Conservation (phyloP, 2,329 filamentous ascomycete species). For the Penicillium sp. region DNA sequence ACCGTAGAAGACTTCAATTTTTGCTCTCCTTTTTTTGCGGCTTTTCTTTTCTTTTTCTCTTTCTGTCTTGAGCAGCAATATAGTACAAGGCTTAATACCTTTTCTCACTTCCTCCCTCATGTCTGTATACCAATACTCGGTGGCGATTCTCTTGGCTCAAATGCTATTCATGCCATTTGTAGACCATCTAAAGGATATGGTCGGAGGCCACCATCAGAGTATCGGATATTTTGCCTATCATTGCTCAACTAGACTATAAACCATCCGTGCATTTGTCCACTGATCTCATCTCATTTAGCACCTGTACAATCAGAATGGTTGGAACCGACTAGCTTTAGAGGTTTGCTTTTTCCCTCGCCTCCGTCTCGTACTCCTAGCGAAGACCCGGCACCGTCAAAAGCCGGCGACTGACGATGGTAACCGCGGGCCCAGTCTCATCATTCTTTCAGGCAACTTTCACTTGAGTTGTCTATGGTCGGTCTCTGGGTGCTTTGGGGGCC, state of each 20-base stretch:
- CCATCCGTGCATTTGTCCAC: not conserved
- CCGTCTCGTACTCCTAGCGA: not conserved
- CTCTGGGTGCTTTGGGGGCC: not conserved
- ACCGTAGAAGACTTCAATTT: too few species aligned
- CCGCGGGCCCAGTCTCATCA: not conserved
- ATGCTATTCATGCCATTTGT: not conserved
- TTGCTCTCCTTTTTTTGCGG: too few species aligned
- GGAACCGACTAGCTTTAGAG: not conserved
- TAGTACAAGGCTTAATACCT: not conserved
- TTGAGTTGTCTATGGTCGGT: not conserved
- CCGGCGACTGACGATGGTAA: slow-evolving; percentile 5
- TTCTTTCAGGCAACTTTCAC: not conserved
- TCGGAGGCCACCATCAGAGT: not conserved
- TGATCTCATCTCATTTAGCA: not conserved
- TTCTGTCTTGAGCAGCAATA: too few species aligned
- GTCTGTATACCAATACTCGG: not conserved
- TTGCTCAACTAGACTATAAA: not conserved
- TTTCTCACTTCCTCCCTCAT: not conserved
- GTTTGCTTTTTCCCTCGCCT: not conserved
- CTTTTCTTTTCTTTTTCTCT: too few species aligned
- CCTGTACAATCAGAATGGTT: not conserved
- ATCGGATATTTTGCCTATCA: not conserved
- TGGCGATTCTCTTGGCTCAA: not conserved
- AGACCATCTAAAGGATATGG: not conserved
- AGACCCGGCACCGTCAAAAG: not conserved